Conservation (phyloP, 768 basidiomycete genomes). For the Chalciporus chontae region DNA sequence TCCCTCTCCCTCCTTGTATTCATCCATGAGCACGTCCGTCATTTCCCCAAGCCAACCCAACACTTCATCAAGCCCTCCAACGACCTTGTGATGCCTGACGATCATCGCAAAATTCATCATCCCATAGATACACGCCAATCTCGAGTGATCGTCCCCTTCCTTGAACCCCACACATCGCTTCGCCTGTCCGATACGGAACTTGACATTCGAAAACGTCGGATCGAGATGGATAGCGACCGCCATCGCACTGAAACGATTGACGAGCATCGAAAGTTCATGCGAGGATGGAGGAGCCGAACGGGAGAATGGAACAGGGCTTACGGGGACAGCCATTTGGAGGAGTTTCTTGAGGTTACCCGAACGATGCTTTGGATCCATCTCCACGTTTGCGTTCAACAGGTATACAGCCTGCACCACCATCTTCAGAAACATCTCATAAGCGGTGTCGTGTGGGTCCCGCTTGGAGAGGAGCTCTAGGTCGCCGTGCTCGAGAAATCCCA, state of each 20-base stretch:
- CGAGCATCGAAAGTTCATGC: slow-evolving; percentile 67
- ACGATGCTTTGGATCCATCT: slow-evolving; percentile 31
- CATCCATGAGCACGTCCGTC: slow-evolving; percentile 48
- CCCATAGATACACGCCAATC: slow-evolving; percentile 71
- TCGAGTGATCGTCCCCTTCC: slow-evolving; percentile 58
- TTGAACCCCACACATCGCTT: slow-evolving; percentile 65
- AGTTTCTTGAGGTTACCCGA: slow-evolving; percentile 58
- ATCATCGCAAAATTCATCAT: slow-evolving; percentile 67
- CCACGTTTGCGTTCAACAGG: slow-evolving; percentile 32
- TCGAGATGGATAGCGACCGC: slow-evolving; percentile 70
- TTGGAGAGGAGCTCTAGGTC: slow-evolving; percentile 52
- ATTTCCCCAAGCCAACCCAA: slow-evolving; percentile 67
- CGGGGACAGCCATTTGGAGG: slow-evolving; percentile 66
- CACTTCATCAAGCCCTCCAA: slow-evolving; percentile 44
- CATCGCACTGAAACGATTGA: slow-evolving; percentile 77
- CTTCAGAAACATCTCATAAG: slow-evolving; percentile 79
- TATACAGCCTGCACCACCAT: slow-evolving; percentile 63
- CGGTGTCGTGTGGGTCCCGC: slow-evolving; percentile 56
- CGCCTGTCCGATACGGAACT: slow-evolving; percentile 59
- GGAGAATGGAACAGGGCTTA: slow-evolving; percentile 65
- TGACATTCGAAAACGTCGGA: slow-evolving; percentile 42
- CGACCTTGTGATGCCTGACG: slow-evolving; percentile 48
- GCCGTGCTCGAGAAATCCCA: slow-evolving; percentile 59
- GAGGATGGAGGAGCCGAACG: slow-evolving; percentile 46
- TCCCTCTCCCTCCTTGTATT: slow-evolving; percentile 40